Evolutionary conservation across 1,139 yeast genomes (phyloP).

Genomic region (Saccharomyces hybrid): DNA sequence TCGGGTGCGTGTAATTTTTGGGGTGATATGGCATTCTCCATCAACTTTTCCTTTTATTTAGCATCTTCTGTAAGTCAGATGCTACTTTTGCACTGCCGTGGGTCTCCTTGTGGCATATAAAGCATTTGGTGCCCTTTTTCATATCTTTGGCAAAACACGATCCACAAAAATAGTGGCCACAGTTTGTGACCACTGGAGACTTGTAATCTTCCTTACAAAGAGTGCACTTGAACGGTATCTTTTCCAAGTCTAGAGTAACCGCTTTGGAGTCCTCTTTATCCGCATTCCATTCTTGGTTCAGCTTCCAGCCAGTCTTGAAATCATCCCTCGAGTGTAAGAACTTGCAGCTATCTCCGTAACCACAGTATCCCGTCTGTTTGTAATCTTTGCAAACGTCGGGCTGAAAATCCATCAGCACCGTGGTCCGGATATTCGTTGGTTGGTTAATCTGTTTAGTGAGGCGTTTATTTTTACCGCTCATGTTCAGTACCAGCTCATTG

Average conservation of each 20-base stretch:
- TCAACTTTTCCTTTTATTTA: background rate
- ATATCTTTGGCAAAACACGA: slow-evolving; percentile 50
- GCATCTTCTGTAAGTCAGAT: slow-evolving; percentile 13
- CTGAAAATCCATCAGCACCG: slow-evolving; percentile 80
- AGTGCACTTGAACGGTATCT: slow-evolving; percentile 56
- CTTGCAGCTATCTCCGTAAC: slow-evolving; percentile 97
- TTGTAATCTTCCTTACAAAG: slow-evolving; percentile 54
- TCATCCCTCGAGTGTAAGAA: slow-evolving; percentile 87
- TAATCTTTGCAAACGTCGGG: slow-evolving; percentile 95
- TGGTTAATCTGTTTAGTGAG: slow-evolving; percentile 15
- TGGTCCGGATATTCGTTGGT: slow-evolving; percentile 56
- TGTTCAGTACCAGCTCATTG: slow-evolving; percentile 2
- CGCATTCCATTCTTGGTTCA: slow-evolving; percentile 67
- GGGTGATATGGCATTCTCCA: background rate
- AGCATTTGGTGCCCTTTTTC: slow-evolving; percentile 44
- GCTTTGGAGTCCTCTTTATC: slow-evolving; percentile 10
- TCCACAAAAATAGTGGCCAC: slow-evolving; percentile 65
- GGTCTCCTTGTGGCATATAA: slow-evolving; percentile 52
- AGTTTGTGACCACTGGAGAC: slow-evolving; percentile 53
- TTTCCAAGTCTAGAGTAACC: slow-evolving; percentile 20
- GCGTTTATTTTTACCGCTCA: slow-evolving; percentile 1
- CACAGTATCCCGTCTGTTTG: slow-evolving; percentile 89
- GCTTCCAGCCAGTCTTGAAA: slow-evolving; percentile 64
- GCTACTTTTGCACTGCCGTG: slow-evolving; percentile 40
- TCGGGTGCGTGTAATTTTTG: background rate